These are phyloP conservation scores for Pichia nanzhaoensis DNA, from an alignment of 805 yeast species.

Conservation along the genomic window DNA sequence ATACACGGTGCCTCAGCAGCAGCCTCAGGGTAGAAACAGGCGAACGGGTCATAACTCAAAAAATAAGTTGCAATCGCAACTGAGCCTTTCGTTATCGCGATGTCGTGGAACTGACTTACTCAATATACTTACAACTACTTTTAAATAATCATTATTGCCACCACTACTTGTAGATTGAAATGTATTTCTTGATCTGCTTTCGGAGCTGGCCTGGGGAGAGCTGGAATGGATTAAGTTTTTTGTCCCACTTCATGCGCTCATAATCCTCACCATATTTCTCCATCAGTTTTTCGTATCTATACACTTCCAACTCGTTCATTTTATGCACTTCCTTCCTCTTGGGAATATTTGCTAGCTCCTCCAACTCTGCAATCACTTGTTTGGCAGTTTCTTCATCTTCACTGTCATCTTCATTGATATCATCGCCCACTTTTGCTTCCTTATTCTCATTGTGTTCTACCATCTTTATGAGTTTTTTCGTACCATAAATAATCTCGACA, in stretches of 20 bases:
- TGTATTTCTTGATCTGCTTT: slow-evolving; percentile 52
- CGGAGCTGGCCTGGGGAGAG: slow-evolving; percentile 79
- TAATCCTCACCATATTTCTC: slow-evolving; percentile 84
- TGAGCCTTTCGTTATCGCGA: too few relatives aligned
- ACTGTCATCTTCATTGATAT: slow-evolving; percentile 15
- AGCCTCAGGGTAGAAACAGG: too few relatives aligned
- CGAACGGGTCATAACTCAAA: too few relatives aligned
- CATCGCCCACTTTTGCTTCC: background rate
- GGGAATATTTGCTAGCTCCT: slow-evolving; percentile 45
- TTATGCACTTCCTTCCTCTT: slow-evolving; percentile 38
- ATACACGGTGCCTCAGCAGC: too few relatives aligned
- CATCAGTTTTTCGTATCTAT: slow-evolving; percentile 59
- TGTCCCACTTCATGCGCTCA: slow-evolving; percentile 88
- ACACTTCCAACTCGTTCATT: slow-evolving; percentile 66
- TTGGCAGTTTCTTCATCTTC: slow-evolving; percentile 34
- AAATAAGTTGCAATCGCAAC: too few relatives aligned
- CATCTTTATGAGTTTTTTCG: slow-evolving; percentile 32
- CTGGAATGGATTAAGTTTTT: slow-evolving; percentile 74
- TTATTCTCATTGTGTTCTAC: slow-evolving; percentile 13
- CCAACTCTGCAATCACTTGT: slow-evolving; percentile 63
- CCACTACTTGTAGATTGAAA: background rate
- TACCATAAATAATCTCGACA: slow-evolving; percentile 62
- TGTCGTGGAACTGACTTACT: too few relatives aligned
- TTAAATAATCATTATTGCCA: too few relatives aligned
- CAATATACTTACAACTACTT: too few relatives aligned